Conservation (phyloP, 371 early-diverging fungal genomes). For the Encephalitozoon hellem region DNA sequence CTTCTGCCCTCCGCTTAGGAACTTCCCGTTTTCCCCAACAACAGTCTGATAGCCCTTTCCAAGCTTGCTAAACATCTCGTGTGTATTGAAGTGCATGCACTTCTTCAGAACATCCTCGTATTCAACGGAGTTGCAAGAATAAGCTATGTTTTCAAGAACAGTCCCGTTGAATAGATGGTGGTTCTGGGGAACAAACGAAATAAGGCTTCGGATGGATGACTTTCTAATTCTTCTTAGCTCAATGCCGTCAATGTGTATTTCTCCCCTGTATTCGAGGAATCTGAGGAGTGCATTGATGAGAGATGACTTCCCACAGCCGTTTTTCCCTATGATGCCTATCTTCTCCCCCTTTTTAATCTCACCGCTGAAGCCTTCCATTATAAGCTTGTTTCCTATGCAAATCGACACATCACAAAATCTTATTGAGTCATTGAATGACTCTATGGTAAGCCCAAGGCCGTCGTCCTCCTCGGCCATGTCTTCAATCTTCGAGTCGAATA, state of each 20-base stretch:
- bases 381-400: not conserved
- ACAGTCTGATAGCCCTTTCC: slow-evolving; percentile 67
- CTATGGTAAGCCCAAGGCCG: not conserved
- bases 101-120: slow-evolving; percentile 23
- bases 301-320: slow-evolving; percentile 65
- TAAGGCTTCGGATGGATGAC: not conserved
- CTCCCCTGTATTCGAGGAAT: slow-evolving; percentile 38
- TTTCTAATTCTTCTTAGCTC: slow-evolving; percentile 37
- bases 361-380: slow-evolving; percentile 15
- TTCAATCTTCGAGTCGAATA: slow-evolving; percentile 21
- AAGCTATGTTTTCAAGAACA: slow-evolving; percentile 47
- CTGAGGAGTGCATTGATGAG: slow-evolving; percentile 63
- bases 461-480: not conserved
- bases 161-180: slow-evolving; percentile 42
- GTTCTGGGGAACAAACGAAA: slow-evolving; percentile 56
- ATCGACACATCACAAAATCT: not conserved
- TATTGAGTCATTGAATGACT: not conserved
- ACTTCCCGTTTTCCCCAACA: slow-evolving; percentile 60
- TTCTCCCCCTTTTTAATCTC: slow-evolving; percentile 61
- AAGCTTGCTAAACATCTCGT: slow-evolving; percentile 53
- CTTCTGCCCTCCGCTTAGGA: slow-evolving; percentile 62
- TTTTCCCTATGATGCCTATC: slow-evolving; percentile 62
- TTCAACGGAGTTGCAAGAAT: slow-evolving; percentile 3
- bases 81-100: slow-evolving; percentile 14
- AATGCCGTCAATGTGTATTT: slow-evolving; percentile 26